phyloP scores from a whole-genome alignment of 441 rosid species.

The Heliophila coronopifolia region DNA sequence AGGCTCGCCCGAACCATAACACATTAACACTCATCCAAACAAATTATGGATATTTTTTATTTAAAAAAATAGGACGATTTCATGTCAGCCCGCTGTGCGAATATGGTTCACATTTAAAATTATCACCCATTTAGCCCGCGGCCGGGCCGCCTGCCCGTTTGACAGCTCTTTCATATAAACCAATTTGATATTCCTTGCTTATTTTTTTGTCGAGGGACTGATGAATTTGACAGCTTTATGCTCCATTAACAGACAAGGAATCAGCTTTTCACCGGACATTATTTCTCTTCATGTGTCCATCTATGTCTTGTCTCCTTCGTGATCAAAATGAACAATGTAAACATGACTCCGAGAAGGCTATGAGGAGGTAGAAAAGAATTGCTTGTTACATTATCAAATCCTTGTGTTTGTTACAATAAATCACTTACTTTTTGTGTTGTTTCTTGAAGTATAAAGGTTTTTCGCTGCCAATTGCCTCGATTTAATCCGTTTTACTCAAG shows the following conservation, averaged over 20 bases:
- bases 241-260: constrained; percentile 52
- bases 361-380: constrained; percentile 46
- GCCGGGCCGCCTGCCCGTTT: too few relatives aligned
- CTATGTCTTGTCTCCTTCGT: constrained; percentile 75
- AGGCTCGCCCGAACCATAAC: too few relatives aligned
- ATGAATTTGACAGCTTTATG: constrained; percentile 55
- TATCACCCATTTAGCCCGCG: too few relatives aligned
- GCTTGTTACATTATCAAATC: not conserved
- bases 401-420: constrained; percentile 4
- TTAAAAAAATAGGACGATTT: too few relatives aligned
- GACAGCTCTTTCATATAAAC: too few relatives aligned
- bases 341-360: constrained; percentile 41
- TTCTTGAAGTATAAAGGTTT: constrained; percentile 66
- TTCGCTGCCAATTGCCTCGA: constrained; percentile 69
- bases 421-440: not conserved
- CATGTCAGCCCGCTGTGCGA: too few relatives aligned
- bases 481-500: constrained; percentile 64
- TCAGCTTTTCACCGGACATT: constrained; percentile 71
- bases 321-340: constrained; percentile 94
- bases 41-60: too few relatives aligned
- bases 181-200: not conserved
- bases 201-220: not conserved
- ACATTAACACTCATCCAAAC: too few relatives aligned
- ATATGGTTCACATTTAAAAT: too few relatives aligned
- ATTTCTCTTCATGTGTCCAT: constrained; percentile 70